Conservation (phyloP, 2,329 filamentous ascomycete genomes). For the Botryotinia convoluta region DNA sequence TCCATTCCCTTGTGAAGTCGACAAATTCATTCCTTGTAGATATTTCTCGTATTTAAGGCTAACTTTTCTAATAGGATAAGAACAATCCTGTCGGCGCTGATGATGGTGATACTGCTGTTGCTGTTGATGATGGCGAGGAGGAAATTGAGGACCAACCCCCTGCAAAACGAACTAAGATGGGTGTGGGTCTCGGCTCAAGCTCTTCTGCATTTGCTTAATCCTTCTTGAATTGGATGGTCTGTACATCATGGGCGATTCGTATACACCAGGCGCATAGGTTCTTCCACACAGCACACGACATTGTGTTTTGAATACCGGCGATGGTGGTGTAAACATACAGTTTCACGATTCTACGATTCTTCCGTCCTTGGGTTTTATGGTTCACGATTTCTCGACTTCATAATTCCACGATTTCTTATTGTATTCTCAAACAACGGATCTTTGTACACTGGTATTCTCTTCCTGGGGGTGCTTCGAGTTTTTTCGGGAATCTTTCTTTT, state of each 20-base stretch:
- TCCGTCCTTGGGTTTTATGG: background rate
- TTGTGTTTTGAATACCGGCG: background rate
- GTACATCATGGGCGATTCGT: background rate
- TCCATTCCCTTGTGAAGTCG: too few species aligned
- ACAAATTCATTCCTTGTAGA: background rate
- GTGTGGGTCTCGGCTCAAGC: background rate
- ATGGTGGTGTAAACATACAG: background rate
- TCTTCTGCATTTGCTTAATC: background rate
- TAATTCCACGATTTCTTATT: background rate
- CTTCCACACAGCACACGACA: background rate
- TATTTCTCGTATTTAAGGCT: background rate
- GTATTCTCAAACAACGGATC: background rate
- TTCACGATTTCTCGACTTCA: background rate
- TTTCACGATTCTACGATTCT: background rate
- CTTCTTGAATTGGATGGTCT: background rate
- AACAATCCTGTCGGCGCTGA: background rate
- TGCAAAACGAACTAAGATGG: background rate
- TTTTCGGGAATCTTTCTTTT: background rate
- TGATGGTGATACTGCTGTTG: background rate
- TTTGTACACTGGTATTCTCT: background rate
- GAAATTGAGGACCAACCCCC: background rate
- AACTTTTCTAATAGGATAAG: background rate
- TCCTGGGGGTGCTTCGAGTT: background rate
- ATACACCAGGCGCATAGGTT: background rate
- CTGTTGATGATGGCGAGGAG: background rate